Percentiles rank a stretch among this genome's conserved stretches.
Conservation (phyloP, 148 eudicot genomes). For the Suaeda aralocaspica region DNA sequence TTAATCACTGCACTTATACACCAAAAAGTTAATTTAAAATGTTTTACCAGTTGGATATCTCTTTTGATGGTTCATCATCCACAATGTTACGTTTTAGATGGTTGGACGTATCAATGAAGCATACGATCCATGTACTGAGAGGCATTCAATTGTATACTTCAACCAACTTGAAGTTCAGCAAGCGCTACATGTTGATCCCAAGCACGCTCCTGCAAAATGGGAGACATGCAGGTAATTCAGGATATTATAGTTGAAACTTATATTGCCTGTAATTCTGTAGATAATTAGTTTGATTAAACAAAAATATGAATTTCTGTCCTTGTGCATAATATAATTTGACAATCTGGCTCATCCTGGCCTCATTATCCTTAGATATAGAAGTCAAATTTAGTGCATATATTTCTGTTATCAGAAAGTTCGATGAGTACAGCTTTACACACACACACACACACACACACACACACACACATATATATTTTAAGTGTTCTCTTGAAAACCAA, state of each 20-base stretch:
- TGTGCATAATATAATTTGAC: not conserved
- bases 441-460: too few relatives aligned
- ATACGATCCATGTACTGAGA: constrained; percentile 95
- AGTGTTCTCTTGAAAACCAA: too few relatives aligned
- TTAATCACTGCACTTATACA: not conserved
- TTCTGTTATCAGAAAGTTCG: too few relatives aligned
- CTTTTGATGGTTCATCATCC: constrained; percentile 16
- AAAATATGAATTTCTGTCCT: not conserved
- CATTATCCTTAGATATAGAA: too few relatives aligned
- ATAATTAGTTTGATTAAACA: constrained; percentile 5
- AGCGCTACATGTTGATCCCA: constrained; percentile 74
- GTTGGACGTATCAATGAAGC: constrained; percentile 56
- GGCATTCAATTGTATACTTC: constrained; percentile 77
- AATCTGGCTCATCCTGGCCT: not conserved
- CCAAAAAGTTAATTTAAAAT: too few relatives aligned
- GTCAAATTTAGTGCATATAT: too few relatives aligned
- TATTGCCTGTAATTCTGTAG: not conserved
- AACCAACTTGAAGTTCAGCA: constrained; percentile 88
- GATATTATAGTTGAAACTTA: constrained; percentile 2
- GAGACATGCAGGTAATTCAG: constrained; percentile 79
- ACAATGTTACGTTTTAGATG: constrained; percentile 36
- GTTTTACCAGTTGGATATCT: not conserved
- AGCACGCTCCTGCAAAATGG: constrained; percentile 64
- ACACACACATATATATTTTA: too few relatives aligned
- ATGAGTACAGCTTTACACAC: too few relatives aligned